Evolutionary conservation across 2,329 filamentous ascomycete species (phyloP), one percentile per base, ranked within the genome.

Genomic region (Nigrospora sphaerica): DNA sequence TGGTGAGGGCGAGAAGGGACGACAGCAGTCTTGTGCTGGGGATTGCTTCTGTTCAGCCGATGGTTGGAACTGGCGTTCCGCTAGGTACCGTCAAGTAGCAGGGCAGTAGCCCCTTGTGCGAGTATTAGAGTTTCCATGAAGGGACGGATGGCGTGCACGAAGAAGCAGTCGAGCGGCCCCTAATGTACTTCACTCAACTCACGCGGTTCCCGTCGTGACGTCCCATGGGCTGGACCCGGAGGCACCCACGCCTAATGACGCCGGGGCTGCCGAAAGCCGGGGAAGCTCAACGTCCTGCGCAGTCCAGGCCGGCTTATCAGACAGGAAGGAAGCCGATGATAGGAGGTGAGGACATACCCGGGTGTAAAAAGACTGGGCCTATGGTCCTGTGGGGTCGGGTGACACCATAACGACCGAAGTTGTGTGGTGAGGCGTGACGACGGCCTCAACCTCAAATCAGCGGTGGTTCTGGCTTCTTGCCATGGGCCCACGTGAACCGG

Each of bases 81-180:
- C 46, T 61, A 62, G 48, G 57, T 62, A 46, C 52, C 54, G 52
- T 62, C 61, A 36, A 61, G 58, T 48, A 57, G 42, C 40, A 61
- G 54, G 57, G 57, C 55, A 45, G 47, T 52, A 44, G 57, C 52
- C 58, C 58, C 55, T 57, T 55, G 45, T 19, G 55, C 55, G 14
- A 61, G 52, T 56, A 62, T 56, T 54, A 51, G 52, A 49, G 47
- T 50, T 51, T 59, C 59, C 61, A 62, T 62, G 46, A 53, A 54
- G 61, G 28, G 39, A 54, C 39, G 56, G 41, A 54, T 28, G 23
- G 23, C 23, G 7, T 2, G 23, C 37, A 50, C 35, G 41, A 50
- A 46, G 51, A 46, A 12, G 33, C n/a, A 33, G 41, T 17, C 36
- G 32, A n/a, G 41, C 32, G 17, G 32, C 32, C n/a, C 47, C 50